phyloP scores from a whole-genome alignment of 345 rosid genomes.

The Abelmoschus esculentus region DNA sequence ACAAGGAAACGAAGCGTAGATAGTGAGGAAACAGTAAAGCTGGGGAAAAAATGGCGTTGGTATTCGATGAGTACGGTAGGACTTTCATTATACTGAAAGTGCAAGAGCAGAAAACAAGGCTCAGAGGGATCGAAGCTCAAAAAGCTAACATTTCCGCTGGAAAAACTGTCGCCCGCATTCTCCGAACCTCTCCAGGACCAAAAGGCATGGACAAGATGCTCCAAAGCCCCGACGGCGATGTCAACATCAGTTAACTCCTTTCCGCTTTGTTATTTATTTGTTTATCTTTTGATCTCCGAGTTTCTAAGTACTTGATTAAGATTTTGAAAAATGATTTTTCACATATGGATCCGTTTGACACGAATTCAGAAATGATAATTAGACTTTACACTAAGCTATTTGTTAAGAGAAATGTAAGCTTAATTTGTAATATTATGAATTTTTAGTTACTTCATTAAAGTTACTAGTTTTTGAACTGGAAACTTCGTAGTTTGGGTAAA shows the following conservation, averaged over 20 bases:
- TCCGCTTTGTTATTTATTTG: background rate
- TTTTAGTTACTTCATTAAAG: background rate
- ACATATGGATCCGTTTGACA: background rate
- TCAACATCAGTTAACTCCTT: constrained; percentile 59
- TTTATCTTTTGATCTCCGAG: background rate
- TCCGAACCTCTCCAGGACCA: constrained; percentile 93
- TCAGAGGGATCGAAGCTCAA: constrained; percentile 80
- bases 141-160: constrained; percentile 91
- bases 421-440: background rate
- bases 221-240: constrained; percentile 94
- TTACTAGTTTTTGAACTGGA: background rate
- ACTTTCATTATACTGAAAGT: constrained; percentile 29
- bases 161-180: constrained; percentile 85
- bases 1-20: constrained; percentile 1
- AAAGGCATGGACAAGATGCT: constrained; percentile 99
- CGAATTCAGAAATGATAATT: too few species aligned
- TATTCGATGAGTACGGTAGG: constrained; percentile 90
- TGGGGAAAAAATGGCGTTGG: constrained; percentile 58
- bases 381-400: too few species aligned
- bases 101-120: constrained; percentile 16
- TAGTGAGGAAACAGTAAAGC: background rate
- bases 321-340: background rate
- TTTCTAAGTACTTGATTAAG: background rate
- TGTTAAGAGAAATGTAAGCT: too few species aligned
- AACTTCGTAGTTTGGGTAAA: background rate